phyloP scores from a whole-genome alignment of 345 rosid genomes.

The Xanthoceras sorbifolium region DNA sequence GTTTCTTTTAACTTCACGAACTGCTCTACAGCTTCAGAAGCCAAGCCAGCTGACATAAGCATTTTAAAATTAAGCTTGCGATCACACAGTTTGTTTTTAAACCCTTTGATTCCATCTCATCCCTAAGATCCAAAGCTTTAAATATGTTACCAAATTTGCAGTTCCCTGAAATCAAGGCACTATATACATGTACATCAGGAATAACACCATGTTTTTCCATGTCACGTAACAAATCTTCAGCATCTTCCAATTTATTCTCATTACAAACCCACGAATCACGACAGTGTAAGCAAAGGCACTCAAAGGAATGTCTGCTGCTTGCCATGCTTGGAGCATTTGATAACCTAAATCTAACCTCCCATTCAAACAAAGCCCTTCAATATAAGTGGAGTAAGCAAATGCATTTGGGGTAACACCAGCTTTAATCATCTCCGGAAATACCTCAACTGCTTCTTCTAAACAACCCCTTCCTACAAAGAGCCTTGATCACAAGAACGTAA shows the following conservation, averaged over 20 bases:
- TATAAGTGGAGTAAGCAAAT: slow-evolving; percentile 53
- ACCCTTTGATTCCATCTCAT: slow-evolving; percentile 52
- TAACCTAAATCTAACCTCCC: slow-evolving; percentile 44
- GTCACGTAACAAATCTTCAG: slow-evolving; percentile 42
- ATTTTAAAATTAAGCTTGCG: slow-evolving; percentile 57
- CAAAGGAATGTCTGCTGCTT: slow-evolving; percentile 32
- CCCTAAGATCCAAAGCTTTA: slow-evolving; percentile 47
- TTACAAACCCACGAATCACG: slow-evolving; percentile 61
- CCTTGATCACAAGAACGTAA: slow-evolving; percentile 57
- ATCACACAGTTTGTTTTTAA: slow-evolving; percentile 59
- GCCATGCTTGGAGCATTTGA: slow-evolving; percentile 32
- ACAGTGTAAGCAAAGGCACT: slow-evolving; percentile 41
- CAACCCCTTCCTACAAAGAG: slow-evolving; percentile 60
- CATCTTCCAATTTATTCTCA: slow-evolving; percentile 60
- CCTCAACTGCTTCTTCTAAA: slow-evolving; percentile 42
- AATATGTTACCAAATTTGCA: slow-evolving; percentile 46
- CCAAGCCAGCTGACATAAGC: slow-evolving; percentile 48
- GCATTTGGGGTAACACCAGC: slow-evolving; percentile 39
- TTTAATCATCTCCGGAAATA: slow-evolving; percentile 51
- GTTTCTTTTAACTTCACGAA: slow-evolving; percentile 42
- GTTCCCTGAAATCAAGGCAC: slow-evolving; percentile 45
- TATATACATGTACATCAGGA: slow-evolving; percentile 47
- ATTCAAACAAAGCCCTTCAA: slow-evolving; percentile 67
- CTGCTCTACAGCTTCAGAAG: slow-evolving; percentile 33
- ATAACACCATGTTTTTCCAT: slow-evolving; percentile 52